Evolutionary conservation across 1,139 yeast genomes (phyloP), one percentile per base, ranked within the genome.

Genomic region (Yamadazyma aaseri): DNA sequence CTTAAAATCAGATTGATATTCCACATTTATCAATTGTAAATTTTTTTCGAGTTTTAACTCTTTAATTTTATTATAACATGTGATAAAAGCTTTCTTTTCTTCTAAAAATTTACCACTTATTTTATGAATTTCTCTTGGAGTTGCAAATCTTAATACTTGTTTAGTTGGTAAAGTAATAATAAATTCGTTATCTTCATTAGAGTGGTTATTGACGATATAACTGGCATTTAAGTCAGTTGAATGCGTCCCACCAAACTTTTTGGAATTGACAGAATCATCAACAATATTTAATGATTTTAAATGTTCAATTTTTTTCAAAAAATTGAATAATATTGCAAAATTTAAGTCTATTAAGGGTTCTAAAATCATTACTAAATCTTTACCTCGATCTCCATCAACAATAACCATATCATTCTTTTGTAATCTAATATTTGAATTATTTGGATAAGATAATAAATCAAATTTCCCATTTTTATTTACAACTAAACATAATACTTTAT

Each of bases 1-100:
- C 53, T 95, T 81, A 50, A 94, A 81, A 58, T 94, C 98, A 70
- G 89, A 87, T 60, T 92, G 98, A 56, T 87, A 92, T 61, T 92
- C 98, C 2, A 95, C 94, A 55, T 86, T 78, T 39, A 78, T 74
- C 39, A 70, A 60, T 44, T 73, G 73, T 38, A 74, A 60, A 41
- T 64, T 61, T 23, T 60, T 50, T 35, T 63, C 58, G 38, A 70
- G 55, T 29, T 64, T 60, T 38, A 69, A 52, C 44, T 71, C 76
- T 39, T 67, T 66, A 32, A 70, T 69, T 44, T 70, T 70, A 44
- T 65, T 65, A 43, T 49, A 62, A 45, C 75, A 69, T 2, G 74
- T 68, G 13, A 63, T 54, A 41, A 67, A 71, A 10, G 75, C 74
- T 41, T 66, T 68, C 47, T 66, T 67, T 39, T 71, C 76, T 48